phyloP scores from a whole-genome alignment of 257 asterid genomes.

The Jacaranda mimosifolia region DNA sequence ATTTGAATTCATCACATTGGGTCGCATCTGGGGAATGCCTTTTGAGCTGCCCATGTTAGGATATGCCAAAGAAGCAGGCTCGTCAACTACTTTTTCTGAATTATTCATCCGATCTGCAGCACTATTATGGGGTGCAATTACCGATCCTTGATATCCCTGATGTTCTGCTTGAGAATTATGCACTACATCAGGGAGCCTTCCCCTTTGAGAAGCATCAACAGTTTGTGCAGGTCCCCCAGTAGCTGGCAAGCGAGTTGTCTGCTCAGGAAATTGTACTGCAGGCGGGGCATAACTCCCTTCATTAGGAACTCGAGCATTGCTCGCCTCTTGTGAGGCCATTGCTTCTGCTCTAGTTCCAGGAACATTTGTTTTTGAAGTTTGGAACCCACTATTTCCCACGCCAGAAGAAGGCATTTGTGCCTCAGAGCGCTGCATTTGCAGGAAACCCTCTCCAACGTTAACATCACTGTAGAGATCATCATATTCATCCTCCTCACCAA shows the following conservation, averaged over 20 bases:
- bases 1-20: conserved; percentile 50
- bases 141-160: conserved; percentile 65
- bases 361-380: conserved; percentile 51
- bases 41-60: conserved; percentile 59
- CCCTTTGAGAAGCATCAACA: conserved; percentile 54
- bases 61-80: conserved; percentile 50
- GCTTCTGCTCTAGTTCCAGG: conserved; percentile 54
- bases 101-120: conserved; percentile 49
- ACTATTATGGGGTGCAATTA: conserved; percentile 46
- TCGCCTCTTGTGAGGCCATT: conserved; percentile 48
- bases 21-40: conserved; percentile 52
- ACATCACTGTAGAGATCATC: conserved; percentile 97
- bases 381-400: conserved; percentile 58
- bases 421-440: conserved; percentile 70
- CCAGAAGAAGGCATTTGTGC: conserved; percentile 53
- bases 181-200: conserved; percentile 46
- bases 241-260: conserved; percentile 49
- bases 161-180: conserved; percentile 61
- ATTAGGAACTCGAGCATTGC: conserved; percentile 52
- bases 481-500: conserved; percentile 88
- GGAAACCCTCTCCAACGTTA: conserved; percentile 89
- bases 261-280: conserved; percentile 58
- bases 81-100: conserved; percentile 52
- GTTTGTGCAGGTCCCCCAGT: conserved; percentile 45
- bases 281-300: conserved; percentile 51